Percentiles rank a stretch among this genome's conserved stretches.
Conservation (phyloP, 805 yeast genomes). For the Candida anglica region DNA sequence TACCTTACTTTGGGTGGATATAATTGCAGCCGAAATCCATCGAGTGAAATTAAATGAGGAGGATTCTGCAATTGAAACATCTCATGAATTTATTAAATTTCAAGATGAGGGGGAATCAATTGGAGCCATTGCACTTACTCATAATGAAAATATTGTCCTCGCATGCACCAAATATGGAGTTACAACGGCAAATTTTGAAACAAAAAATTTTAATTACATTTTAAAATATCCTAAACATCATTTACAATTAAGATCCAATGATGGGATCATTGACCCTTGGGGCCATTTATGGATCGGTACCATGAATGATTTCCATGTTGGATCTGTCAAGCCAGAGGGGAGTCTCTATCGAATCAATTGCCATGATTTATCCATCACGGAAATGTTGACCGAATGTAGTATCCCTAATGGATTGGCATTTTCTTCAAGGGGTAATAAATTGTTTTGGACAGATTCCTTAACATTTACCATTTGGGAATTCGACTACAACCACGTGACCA, state of each 20-base stretch:
- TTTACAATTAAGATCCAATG: conserved; percentile 55
- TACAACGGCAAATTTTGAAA: conserved; percentile 45
- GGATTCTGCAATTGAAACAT: conserved; percentile 8
- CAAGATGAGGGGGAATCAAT: conserved; percentile 40
- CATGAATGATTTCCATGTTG: conserved; percentile 54
- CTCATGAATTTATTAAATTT: conserved; percentile 38
- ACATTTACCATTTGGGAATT: conserved; percentile 31
- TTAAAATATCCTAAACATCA: conserved; percentile 32
- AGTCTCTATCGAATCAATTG: conserved; percentile 31
- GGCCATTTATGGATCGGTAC: conserved; percentile 82
- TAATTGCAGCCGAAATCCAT: conserved; percentile 35
- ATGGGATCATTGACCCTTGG: conserved; percentile 73
- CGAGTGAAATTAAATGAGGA: conserved; percentile 21
- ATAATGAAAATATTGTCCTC: conserved; percentile 44
- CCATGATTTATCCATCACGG: conserved; percentile 24
- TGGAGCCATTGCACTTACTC: conserved; percentile 72
- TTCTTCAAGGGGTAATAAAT: conserved; percentile 19
- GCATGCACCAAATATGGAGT: conserved; percentile 68
- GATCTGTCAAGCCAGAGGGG: conserved; percentile 47
- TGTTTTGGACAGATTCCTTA: conserved; percentile 41
- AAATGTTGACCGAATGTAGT: conserved; percentile 31
- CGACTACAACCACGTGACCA: conserved; percentile 30
- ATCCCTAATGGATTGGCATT: conserved; percentile 68
- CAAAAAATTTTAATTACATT: conserved; percentile 35
- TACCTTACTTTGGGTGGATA: conserved; percentile 46